Base-by-base conservation (phyloP, 2,329 filamentous ascomycete species). In the Verticillium klebahnii region DNA sequence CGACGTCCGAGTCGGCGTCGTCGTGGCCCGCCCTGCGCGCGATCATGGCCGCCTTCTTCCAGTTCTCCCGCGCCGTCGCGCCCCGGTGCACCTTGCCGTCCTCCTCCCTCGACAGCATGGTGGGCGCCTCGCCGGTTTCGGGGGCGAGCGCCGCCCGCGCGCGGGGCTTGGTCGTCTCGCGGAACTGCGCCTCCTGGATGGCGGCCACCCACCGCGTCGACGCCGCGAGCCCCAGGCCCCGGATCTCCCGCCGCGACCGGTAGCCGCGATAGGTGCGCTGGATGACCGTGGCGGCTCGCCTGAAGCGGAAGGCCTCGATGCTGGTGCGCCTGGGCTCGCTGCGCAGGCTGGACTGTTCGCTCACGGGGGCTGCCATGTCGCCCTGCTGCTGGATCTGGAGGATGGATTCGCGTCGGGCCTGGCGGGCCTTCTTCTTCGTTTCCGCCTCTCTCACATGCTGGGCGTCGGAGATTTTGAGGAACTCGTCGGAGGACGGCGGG, bases 241-340 rank as follows among this genome's bases (percentile, higher is more conserved):
- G 74, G 68, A 95, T 79, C 72, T 92, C 88, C 57, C 92, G 79
- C 54, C 92, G 83, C 57, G 85, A 82, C 60, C 90, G 83, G 73
- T 96, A 91, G 6, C 92, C 91, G 37, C 92, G 83, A 72, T 93
- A 96, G 31, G 88, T 89, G 67, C 88, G 86, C 78, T 92, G 86
- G 56, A 89, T 88, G 31, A 85, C 69, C 25, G 76, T 78, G 3
- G 85, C 85, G 2, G 86, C 86, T 58, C 78, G 75, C 31, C 74
- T 70, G 32, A 66, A 68, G 8, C 71, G 56, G 29, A 66, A 56
- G 5, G 69, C 67, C 5, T 73, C 69, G 50, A 62, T 56, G 57
- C 57, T 60, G 58, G 29, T 54, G 56, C 57, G 40, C 59, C 61
- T 56, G 19, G 45, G 45, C 19, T 50, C n/a, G 59, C 36, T 56